Evolutionary conservation across 192 early-diverging fungal species (phyloP).

Genomic region (Umbelopsis sp.): DNA sequence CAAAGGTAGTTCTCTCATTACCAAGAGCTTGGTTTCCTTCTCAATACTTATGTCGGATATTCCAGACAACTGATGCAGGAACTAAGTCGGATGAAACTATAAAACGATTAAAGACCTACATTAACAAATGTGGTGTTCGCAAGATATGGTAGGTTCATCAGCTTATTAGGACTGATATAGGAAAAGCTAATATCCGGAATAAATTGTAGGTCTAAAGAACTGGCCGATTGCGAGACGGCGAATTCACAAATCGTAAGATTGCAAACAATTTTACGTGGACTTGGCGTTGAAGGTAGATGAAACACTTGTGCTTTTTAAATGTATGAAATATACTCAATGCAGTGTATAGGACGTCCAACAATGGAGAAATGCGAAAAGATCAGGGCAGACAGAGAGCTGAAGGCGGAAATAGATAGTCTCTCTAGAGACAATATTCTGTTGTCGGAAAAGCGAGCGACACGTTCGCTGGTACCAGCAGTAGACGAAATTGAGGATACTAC

Average conservation of each 20-base stretch:
- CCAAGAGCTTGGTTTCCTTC: no score
- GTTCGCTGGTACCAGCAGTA: constrained; percentile 24
- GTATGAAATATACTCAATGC: not conserved
- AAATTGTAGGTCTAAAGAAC: constrained; percentile 37
- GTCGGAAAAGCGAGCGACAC: constrained; percentile 10
- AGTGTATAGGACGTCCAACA: constrained; percentile 45
- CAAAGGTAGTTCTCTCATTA: not conserved
- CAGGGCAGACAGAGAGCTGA: constrained; percentile 54
- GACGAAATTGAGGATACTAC: constrained; percentile 21
- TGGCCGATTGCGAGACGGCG: constrained; percentile 38
- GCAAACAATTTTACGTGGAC: constrained; percentile 41
- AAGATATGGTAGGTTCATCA: constrained; percentile 19
- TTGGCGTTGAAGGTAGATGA: constrained; percentile 44
- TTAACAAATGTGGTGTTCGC: constrained; percentile 30
- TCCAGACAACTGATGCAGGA: not conserved
- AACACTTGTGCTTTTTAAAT: not conserved
- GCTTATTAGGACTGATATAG: not conserved
- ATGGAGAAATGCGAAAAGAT: constrained; percentile 59
- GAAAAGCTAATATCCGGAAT: not conserved
- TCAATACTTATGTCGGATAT: not conserved
- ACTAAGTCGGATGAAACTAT: constrained; percentile 24
- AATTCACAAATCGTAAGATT: constrained; percentile 48
- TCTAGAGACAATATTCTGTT: constrained; percentile 37
- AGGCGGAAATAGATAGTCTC: constrained; percentile 53
- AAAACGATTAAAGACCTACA: constrained; percentile 29